Base-by-base conservation (phyloP, 495 filamentous ascomycete genomes). In the Chlorociboria aeruginascens region DNA sequence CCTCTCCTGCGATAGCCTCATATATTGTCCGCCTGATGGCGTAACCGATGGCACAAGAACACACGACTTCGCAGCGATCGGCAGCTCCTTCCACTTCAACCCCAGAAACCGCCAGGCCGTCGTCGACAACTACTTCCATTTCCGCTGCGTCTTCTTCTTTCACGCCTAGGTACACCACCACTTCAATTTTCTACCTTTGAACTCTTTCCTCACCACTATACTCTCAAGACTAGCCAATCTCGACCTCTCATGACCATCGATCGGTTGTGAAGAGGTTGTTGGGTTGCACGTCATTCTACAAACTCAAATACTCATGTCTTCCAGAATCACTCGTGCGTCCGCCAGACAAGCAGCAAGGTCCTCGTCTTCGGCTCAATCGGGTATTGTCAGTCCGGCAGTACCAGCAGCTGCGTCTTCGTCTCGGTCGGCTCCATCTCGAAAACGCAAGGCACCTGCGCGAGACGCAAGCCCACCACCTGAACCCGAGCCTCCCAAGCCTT, bases 281-380 rank as follows among this genome's bases (percentile, higher is more conserved):
- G 42, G 4, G 34, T 16, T 34, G 28, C 28, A 13, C 14, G 37
- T 40, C 33, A 17, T 48, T 32, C 40, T 17, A 39, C 40, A 41
- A 25, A 42, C 53, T n/a, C 47, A 53, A 30, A 52, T 56, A 74
- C 84, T 85, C 78, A 88, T 87, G 84, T 83, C 83, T 73, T 31
- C 31, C 76, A 89, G 85, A 79, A 74, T 82, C 49, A 88, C 84
- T 68, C 79, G 84, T 64, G 86, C 84, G 55, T 76, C 84, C 57
- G 78, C 84, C 66, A 82, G 82, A 71, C 73, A 78, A 72, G 82
- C 82, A 64, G 82, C 82, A 46, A 52, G 40, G 42, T 51, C 49
- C 13, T 57, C 70, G 47, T 67, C 70, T 52, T 65, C 62, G 57
- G 66, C 66, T 36, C 52, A 65, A 43, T 63, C 58, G 46, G 51